These are phyloP conservation scores for Colletotrichum shisoi DNA, from an alignment of 2,329 filamentous ascomycete genomes.

Conservation along the genomic window DNA sequence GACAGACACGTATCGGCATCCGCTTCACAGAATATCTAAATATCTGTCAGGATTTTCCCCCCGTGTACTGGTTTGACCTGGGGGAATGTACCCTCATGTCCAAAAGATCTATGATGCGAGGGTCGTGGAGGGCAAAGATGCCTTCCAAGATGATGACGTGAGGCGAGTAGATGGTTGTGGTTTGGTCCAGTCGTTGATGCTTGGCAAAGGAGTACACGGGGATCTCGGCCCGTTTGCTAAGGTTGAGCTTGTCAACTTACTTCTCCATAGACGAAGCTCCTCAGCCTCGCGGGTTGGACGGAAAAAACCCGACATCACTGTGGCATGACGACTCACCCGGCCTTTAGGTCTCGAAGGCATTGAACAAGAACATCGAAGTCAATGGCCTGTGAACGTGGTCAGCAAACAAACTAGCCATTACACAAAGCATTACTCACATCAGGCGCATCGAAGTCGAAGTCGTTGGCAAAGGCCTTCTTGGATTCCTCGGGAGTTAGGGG, in stretches of 20 bases:
- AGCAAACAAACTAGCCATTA: constrained; percentile 6
- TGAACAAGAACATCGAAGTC: constrained; percentile 91
- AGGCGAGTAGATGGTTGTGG: constrained; percentile 91
- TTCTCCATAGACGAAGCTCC: neutral
- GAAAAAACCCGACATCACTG: constrained; percentile 18
- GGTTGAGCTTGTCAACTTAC: constrained; percentile 10
- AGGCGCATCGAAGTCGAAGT: constrained; percentile 95
- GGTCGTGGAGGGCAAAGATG: constrained; percentile 93
- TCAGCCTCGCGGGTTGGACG: too few species aligned
- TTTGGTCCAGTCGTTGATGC: constrained; percentile 80
- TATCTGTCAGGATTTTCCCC: constrained; percentile 9
- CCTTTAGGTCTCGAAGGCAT: constrained; percentile 82
- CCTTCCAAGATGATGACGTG: constrained; percentile 95
- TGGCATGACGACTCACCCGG: constrained; percentile 69
- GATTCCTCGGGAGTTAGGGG: constrained; percentile 81
- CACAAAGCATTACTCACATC: constrained; percentile 54
- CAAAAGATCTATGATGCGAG: constrained; percentile 81
- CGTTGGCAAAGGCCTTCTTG: constrained; percentile 81
- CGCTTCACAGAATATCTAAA: constrained; percentile 90
- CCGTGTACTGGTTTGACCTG: neutral
- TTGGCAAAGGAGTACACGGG: constrained; percentile 95
- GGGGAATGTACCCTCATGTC: constrained; percentile 78
- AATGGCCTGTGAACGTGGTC: constrained; percentile 65
- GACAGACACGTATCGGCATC: constrained; percentile 94
- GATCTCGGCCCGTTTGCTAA: constrained; percentile 86